Base-by-base conservation (phyloP, 2,329 filamentous ascomycete genomes). In the Fusarium domesticum region DNA sequence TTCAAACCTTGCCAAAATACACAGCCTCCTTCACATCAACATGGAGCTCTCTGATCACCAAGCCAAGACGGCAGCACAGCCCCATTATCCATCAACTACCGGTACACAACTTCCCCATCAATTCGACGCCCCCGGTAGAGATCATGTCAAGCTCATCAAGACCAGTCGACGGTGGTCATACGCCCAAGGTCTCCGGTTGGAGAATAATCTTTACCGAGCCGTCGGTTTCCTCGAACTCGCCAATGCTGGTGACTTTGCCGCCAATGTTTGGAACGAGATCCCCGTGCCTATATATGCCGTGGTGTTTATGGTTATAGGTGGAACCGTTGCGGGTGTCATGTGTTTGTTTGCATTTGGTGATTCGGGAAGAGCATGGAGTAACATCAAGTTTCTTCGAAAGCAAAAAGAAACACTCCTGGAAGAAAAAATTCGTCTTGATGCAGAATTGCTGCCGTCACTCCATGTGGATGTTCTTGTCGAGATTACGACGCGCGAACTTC, bases 231-330 rank as follows among this genome's bases (percentile, higher is more conserved):
- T 81, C 15, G 77, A 81, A 47, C 65, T 79, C 2, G 74, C 73
- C 41, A 81, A 81, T 53, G 75, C 75, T 0, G 70, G 71, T 2
- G 77, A 81, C 51, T 80, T 80, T 42, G 75, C 77, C 0, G 77
- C 77, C 43, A 80, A 81, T 42, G 70, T 80, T 1, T 81, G 75
- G 74, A 80, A 81, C 50, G 50, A 71, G 2, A 62, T 70, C 0
- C 77, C 76, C 0, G 68, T 77, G 0, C 77, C 77, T 0, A 50
- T 57, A 2, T 73, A 73, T 38, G 77, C 74, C 7, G 60, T 71
- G 1, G 68, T 71, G 0, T 61, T 79, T 5, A 80, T 81, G 77
- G 75, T 64, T 0, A 61, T 80, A 3, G 77, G 77, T 2, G 78
- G 72, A 0, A 68, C 69, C 0, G 48, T 72, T 2, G 76, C 77